Conservation (phyloP, 495 filamentous ascomycete species). For the Ascobolus immersus region DNA sequence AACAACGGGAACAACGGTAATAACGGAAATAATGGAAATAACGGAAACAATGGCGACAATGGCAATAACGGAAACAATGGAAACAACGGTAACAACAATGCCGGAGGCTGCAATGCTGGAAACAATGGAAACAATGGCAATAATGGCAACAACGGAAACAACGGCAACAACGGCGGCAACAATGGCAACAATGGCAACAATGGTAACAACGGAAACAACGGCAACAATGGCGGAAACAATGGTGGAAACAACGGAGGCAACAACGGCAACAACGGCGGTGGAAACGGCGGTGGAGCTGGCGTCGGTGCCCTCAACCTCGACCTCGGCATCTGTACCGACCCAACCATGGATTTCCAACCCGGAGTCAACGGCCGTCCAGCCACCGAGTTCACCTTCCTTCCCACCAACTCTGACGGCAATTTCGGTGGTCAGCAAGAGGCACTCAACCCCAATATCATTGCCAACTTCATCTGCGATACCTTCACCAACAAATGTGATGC, state of each 20-base stretch:
- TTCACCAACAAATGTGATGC: conserved; percentile 29
- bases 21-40: background rate
- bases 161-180: background rate
- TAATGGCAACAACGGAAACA: background rate
- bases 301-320: conserved; percentile 14
- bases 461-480: conserved; percentile 34
- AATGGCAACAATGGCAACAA: too few species aligned
- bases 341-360: conserved; percentile 28
- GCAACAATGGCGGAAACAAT: too few species aligned
- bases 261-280: background rate
- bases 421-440: conserved; percentile 25
- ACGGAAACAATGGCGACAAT: background rate
- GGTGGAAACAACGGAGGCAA: background rate
- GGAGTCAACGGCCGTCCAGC: conserved; percentile 22
- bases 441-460: conserved; percentile 37
- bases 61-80: background rate
- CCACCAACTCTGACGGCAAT: conserved; percentile 18
- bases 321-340: conserved; percentile 26
- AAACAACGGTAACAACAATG: background rate
- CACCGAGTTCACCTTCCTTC: conserved; percentile 29
- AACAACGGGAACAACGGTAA: background rate
- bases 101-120: background rate
- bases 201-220: background rate
- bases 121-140: background rate
- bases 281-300: background rate